Conservation (phyloP, 2,329 filamentous ascomycete genomes). For the Cadophora sp. region DNA sequence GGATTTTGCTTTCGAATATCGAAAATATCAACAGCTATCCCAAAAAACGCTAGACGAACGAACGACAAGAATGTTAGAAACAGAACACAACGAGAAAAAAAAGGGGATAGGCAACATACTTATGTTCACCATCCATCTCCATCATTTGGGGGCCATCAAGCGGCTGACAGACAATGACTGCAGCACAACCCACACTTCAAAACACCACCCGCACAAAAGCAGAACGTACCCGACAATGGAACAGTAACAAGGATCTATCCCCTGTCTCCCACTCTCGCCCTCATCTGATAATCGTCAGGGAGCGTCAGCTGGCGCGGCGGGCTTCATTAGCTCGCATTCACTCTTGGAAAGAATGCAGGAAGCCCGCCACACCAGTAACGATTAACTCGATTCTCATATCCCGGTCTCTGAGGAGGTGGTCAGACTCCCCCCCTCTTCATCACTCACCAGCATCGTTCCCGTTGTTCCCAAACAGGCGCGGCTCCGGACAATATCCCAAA, state of each 20-base stretch:
- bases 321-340: too few relatives aligned
- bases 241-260: neutral
- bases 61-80: neutral
- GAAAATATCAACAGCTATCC: neutral
- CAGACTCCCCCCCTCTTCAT: too few relatives aligned
- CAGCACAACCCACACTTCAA: neutral
- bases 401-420: too few relatives aligned
- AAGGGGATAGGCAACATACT: neutral
- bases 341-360: too few relatives aligned
- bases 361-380: too few relatives aligned
- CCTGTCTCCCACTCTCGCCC: neutral
- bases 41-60: neutral
- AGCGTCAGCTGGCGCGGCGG: too few relatives aligned
- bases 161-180: constrained; percentile 4
- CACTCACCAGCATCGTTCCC: neutral
- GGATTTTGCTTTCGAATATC: neutral
- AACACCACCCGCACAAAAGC: neutral
- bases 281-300: neutral
- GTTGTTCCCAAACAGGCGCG: neutral
- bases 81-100: neutral
- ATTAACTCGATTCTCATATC: too few relatives aligned
- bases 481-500: too few relatives aligned
- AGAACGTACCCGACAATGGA: too few relatives aligned
- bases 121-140: neutral
- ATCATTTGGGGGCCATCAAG: constrained; percentile 16